Evolutionary conservation across 1,139 yeast species (phyloP), one percentile per base, ranked within the genome.

Genomic region (Zygoascus hellenicus): DNA sequence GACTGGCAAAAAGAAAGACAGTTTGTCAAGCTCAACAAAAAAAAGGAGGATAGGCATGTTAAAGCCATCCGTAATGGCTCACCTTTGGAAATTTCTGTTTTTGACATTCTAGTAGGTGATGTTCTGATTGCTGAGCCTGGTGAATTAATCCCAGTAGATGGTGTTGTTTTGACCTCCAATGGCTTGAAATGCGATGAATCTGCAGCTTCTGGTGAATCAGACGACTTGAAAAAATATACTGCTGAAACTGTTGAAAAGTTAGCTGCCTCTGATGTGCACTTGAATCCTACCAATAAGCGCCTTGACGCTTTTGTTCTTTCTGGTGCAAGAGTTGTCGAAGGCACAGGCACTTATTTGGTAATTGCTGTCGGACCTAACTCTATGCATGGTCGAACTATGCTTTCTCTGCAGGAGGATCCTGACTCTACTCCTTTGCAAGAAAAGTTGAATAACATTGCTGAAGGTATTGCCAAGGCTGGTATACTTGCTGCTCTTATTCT

Each of bases 1-100:
- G 98, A 94, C 67, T 94, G 86, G 71, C 97, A 92, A 64, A 94
- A 94, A 64, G 98, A 94, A 65, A 72, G 89, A 13, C 98, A 92
- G 65, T 94, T 94, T 68, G 88, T 88, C 45, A 82, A 81, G 56
- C 76, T 94, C 56, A 90, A 92, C 66, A 63, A 65, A 44, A 69
- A 70, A 67, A 92, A 92, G 67, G 95, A 89, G 54, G 92, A 89
- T 59, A 78, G 96, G 48, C 78, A 80, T 54, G 74, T 94, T 45
- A 78, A 84, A 49, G 96, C 88, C 2, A 69, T 83, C 37, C 74
- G 98, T 51, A 76, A 80, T 26, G 94, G 92, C 38, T 74, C 72
- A 47, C 88, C 87, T 55, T 72, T 70, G 45, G 76, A 81, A 56
- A 72, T 89, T 17, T 81, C 92, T 5, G 81, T 92, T 49, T 82